phyloP scores from a whole-genome alignment of 306 rosid species.

The Malus orientalis region DNA sequence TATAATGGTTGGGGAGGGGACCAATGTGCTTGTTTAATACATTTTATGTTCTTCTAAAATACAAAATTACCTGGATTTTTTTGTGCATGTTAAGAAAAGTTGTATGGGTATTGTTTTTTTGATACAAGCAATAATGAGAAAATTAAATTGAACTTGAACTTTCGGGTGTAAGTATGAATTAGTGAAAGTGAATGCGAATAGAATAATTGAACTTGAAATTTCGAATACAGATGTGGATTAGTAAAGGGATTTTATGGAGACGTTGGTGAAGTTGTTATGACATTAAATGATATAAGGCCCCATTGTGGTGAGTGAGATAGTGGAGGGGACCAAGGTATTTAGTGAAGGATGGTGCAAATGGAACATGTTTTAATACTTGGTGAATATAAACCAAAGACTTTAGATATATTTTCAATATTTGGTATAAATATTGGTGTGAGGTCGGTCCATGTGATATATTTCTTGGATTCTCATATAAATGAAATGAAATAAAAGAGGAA shows the following conservation, averaged over 20 bases:
- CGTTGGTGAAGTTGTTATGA: neutral
- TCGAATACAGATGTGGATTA: too few relatives aligned
- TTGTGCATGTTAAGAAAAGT: too few relatives aligned
- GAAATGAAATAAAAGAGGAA: neutral
- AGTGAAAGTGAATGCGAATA: too few relatives aligned
- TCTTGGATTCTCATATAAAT: neutral
- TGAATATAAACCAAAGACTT: neutral
- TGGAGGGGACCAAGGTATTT: neutral
- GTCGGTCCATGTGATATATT: conserved; percentile 3
- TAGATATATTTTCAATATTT: neutral
- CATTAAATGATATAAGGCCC: neutral
- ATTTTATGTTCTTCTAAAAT: too few relatives aligned
- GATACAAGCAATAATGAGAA: too few relatives aligned
- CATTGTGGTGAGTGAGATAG: neutral
- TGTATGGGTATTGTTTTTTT: too few relatives aligned
- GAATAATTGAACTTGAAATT: too few relatives aligned
- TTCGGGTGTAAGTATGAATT: too few relatives aligned
- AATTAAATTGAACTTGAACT: too few relatives aligned
- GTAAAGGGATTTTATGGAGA: neutral
- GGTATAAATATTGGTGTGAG: neutral
- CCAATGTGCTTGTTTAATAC: too few relatives aligned
- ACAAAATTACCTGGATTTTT: too few relatives aligned
- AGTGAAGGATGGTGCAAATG: neutral
- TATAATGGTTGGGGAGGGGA: neutral
- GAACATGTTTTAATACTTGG: neutral